phyloP scores from a whole-genome alignment of 345 rosid genomes.

The Psidium friedrichsthalianum region DNA sequence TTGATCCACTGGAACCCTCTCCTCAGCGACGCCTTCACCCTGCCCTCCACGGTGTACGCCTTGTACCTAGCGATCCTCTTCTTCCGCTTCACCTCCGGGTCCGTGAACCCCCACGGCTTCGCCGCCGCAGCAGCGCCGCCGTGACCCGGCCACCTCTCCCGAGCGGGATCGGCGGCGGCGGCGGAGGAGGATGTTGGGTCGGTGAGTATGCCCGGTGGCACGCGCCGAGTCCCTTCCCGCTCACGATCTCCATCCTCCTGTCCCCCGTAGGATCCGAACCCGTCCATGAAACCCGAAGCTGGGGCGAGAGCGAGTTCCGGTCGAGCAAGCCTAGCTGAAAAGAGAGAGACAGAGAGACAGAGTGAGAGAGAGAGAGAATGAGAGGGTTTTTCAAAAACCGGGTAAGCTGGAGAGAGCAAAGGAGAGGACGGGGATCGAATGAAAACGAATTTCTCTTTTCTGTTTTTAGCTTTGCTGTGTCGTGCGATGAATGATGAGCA shows the following conservation, averaged over 20 bases:
- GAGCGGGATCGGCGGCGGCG: not conserved
- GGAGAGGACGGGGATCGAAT: not conserved
- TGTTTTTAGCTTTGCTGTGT: not conserved
- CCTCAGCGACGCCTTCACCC: constrained; percentile 12
- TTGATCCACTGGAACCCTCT: constrained; percentile 8
- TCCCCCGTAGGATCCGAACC: constrained; percentile 1
- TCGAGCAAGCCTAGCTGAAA: not conserved
- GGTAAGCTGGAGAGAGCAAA: not conserved
- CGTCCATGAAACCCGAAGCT: not conserved
- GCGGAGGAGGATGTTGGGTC: not conserved
- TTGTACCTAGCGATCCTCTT: constrained; percentile 17
- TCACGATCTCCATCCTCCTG: constrained; percentile 7
- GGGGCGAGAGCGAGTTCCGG: not conserved
- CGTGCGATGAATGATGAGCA: not conserved
- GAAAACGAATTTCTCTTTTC: not conserved
- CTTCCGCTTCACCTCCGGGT: constrained; percentile 13
- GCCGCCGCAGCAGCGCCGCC: not conserved
- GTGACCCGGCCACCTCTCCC: not conserved
- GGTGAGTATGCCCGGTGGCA: not conserved
- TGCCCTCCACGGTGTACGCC: constrained; percentile 11
- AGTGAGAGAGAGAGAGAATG: not conserved
- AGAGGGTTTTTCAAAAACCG: not conserved
- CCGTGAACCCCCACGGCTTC: constrained; percentile 9
- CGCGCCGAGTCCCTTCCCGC: not conserved
- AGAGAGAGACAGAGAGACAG: not conserved